Conservation (phyloP, 371 early-diverging fungal species). For the Apophysomyces ossiformis region DNA sequence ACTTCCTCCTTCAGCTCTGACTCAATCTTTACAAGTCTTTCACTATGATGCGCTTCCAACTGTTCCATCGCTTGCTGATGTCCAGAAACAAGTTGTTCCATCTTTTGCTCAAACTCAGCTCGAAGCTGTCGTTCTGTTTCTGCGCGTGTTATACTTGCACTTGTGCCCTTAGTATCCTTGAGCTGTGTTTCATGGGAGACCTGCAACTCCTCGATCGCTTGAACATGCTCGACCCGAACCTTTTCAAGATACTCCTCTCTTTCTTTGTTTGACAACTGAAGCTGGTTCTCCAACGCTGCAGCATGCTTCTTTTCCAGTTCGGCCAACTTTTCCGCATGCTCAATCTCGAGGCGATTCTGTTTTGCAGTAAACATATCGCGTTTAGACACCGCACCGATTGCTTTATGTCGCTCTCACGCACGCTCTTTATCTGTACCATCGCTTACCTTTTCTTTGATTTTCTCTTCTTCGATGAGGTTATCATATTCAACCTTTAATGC, state of each 20-base stretch:
- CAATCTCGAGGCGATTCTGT: slow-evolving; percentile 17
- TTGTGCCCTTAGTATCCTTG: slow-evolving; percentile 5
- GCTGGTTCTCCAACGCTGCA: slow-evolving; percentile 20
- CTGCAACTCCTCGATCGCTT: slow-evolving; percentile 11
- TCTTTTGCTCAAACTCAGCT: slow-evolving; percentile 39
- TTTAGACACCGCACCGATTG: not conserved
- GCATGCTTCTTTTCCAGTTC: slow-evolving; percentile 20
- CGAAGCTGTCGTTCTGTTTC: slow-evolving; percentile 38
- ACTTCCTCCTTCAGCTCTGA: slow-evolving; percentile 29
- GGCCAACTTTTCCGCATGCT: slow-evolving; percentile 7
- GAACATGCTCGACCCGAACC: slow-evolving; percentile 18
- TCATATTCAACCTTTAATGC: slow-evolving; percentile 19
- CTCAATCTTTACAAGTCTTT: slow-evolving; percentile 35
- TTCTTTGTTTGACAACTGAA: not conserved
- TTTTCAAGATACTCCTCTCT: slow-evolving; percentile 25
- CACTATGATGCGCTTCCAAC: slow-evolving; percentile 38
- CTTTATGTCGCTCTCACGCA: no score
- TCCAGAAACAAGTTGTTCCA: slow-evolving; percentile 33
- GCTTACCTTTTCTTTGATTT: slow-evolving; percentile 11
- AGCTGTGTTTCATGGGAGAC: not conserved
- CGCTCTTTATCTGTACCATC: not conserved
- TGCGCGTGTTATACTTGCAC: slow-evolving; percentile 18
- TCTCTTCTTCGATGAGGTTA: slow-evolving; percentile 15
- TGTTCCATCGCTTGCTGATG: slow-evolving; percentile 48
- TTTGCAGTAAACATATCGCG: not conserved